Evolutionary conservation across 371 early-diverging fungal genomes (phyloP).

Genomic region (Dichotomocladium elegans): DNA sequence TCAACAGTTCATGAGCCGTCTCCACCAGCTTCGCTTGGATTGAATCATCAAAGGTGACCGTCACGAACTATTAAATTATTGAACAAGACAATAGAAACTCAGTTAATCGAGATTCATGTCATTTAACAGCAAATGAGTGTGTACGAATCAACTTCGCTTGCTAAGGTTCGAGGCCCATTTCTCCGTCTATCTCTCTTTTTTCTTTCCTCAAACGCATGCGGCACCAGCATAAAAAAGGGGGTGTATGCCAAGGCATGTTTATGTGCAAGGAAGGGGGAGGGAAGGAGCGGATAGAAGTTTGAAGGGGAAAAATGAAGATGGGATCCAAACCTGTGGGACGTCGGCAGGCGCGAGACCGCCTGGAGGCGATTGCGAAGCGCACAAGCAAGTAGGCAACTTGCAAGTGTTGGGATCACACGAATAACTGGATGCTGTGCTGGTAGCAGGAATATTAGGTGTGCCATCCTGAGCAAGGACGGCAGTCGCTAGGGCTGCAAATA

Average conservation of each 20-base stretch:
- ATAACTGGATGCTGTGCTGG: slow-evolving; percentile 17
- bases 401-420: slow-evolving; percentile 63
- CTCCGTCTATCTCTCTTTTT: too few species aligned
- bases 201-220: too few species aligned
- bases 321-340: slow-evolving; percentile 51
- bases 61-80: slow-evolving; percentile 43
- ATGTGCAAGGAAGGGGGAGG: too few species aligned
- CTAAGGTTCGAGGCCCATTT: too few species aligned
- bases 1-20: slow-evolving; percentile 32
- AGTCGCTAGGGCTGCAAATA: slow-evolving; percentile 13
- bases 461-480: slow-evolving; percentile 31
- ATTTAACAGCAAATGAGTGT: too few species aligned
- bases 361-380: slow-evolving; percentile 62
- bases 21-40: slow-evolving; percentile 48
- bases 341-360: slow-evolving; percentile 49
- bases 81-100: too few species aligned
- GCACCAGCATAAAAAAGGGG: too few species aligned
- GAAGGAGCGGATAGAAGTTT: too few species aligned
- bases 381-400: slow-evolving; percentile 63
- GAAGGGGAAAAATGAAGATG: too few species aligned
- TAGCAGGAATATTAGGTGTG: slow-evolving; percentile 19
- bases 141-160: too few species aligned
- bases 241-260: too few species aligned
- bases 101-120: too few species aligned
- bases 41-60: slow-evolving; percentile 71